Conservation (phyloP, 2,329 filamentous ascomycete genomes). For the Ascomycota sp. region DNA sequence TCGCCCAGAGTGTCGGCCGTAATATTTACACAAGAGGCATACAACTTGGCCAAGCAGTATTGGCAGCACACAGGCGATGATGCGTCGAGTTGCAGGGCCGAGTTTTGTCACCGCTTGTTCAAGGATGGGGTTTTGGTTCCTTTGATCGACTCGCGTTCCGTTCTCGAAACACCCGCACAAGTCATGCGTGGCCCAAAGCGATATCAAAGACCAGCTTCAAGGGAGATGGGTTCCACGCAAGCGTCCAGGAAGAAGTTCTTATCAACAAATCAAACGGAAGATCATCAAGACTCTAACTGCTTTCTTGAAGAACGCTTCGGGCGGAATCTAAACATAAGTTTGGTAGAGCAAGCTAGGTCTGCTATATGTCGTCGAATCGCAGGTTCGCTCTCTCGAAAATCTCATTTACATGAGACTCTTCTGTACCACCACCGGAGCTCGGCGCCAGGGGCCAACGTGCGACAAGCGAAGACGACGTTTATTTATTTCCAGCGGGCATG, state of each 20-base stretch:
- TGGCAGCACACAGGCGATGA: conserved; percentile 96
- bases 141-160: no score
- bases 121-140: conserved; percentile 39
- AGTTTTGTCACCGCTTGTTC: conserved; percentile 66
- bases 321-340: conserved; percentile 62
- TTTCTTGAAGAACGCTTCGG: conserved; percentile 93
- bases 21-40: conserved; percentile 46
- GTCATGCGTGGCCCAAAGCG: no score
- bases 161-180: no score
- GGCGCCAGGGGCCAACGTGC: no score
- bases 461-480: conserved; percentile 72
- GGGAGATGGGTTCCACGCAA: neutral
- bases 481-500: conserved; percentile 79
- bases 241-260: neutral
- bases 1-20: conserved; percentile 47
- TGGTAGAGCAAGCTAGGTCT: conserved; percentile 63
- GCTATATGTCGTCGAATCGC: conserved; percentile 78
- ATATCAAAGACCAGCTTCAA: neutral
- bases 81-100: conserved; percentile 72
- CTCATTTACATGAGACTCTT: no score
- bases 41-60: conserved; percentile 67
- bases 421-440: no score
- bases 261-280: neutral
- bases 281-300: conserved; percentile 43
- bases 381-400: conserved; percentile 59